phyloP scores from a whole-genome alignment of 2,329 filamentous ascomycete genomes.

The Hymenoscyphus salicellus region DNA sequence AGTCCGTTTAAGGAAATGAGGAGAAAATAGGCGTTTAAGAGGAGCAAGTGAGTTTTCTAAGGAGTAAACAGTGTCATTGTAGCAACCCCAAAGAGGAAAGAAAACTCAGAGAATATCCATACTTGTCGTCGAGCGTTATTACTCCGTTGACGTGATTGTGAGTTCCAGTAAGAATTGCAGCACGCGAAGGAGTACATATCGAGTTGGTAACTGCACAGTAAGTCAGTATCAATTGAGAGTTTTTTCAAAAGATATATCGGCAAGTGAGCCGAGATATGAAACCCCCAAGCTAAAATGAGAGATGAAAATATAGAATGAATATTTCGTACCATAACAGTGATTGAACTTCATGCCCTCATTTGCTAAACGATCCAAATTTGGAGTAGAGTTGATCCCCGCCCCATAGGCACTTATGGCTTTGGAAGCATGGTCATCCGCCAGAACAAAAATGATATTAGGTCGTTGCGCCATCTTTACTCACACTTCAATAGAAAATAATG shows the following conservation, averaged over 20 bases:
- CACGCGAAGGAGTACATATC: slow-evolving; percentile 52
- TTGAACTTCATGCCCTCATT: slow-evolving; percentile 50
- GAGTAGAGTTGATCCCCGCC: slow-evolving; percentile 50
- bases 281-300: no score
- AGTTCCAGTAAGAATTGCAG: slow-evolving; percentile 48
- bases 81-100: no score
- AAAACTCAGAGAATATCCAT: no score
- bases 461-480: slow-evolving; percentile 8
- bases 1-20: no score
- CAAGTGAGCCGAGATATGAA: no score
- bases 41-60: no score
- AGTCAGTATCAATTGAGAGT: no score
- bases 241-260: no score
- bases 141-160: slow-evolving; percentile 54
- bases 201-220: slow-evolving; percentile 43
- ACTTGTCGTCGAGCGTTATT: slow-evolving; percentile 45
- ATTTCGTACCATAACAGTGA: slow-evolving; percentile 45
- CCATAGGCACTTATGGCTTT: slow-evolving; percentile 50
- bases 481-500: no score
- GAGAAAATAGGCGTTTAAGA: no score
- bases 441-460: slow-evolving; percentile 50
- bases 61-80: no score
- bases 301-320: no score
- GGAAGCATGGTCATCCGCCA: slow-evolving; percentile 53
- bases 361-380: slow-evolving; percentile 50